phyloP scores from a whole-genome alignment of 495 filamentous ascomycete genomes.

The Lichina pygmaea region DNA sequence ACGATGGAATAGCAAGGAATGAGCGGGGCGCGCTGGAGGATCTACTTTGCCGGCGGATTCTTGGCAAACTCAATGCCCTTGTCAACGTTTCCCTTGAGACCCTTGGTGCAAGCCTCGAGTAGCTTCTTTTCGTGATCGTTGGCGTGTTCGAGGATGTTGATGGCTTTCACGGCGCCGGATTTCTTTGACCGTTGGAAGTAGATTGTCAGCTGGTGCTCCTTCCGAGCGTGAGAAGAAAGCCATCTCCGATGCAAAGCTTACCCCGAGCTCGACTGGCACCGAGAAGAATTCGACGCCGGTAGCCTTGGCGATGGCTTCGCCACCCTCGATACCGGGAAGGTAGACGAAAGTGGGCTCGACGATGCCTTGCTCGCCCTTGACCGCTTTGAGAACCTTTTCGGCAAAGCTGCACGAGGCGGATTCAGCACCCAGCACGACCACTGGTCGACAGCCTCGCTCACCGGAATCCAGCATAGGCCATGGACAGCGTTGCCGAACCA shows the following conservation, averaged over 20 bases:
- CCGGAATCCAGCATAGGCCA: conserved; percentile 93
- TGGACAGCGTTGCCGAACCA: conserved; percentile 86
- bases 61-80: conserved; percentile 80
- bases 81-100: conserved; percentile 69
- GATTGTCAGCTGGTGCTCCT: not conserved
- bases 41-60: conserved; percentile 56
- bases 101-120: conserved; percentile 42
- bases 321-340: conserved; percentile 68
- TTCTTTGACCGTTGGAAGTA: conserved; percentile 20
- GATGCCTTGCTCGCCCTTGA: conserved; percentile 67
- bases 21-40: conserved; percentile 1
- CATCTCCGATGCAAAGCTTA: conserved; percentile 19
- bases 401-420: conserved; percentile 35
- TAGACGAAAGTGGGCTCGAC: conserved; percentile 89
- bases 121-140: conserved; percentile 69
- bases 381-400: conserved; percentile 74
- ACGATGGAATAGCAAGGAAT: too few species aligned
- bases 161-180: conserved; percentile 56
- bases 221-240: not conserved
- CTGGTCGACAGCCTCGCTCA: conserved; percentile 11
- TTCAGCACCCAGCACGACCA: conserved; percentile 7
- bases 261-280: conserved; percentile 77
- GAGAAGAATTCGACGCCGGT: conserved; percentile 87
- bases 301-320: conserved; percentile 54
- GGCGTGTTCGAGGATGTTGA: conserved; percentile 44